Evolutionary conservation across 108 stramenopile species (phyloP).

Genomic region (Cylindrotheca closterium): DNA sequence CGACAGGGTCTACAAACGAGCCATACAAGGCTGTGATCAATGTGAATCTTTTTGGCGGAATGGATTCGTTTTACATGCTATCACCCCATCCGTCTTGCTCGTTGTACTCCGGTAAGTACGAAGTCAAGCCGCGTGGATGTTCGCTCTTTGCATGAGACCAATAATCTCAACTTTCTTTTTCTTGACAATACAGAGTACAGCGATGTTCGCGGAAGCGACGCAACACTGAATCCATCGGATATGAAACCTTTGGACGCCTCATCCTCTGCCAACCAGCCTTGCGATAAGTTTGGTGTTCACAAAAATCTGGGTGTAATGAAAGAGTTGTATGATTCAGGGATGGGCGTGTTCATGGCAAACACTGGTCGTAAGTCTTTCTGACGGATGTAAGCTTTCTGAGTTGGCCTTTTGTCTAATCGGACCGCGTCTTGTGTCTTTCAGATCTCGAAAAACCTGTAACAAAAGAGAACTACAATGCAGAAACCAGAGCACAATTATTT

Average conservation of each 20-base stretch:
- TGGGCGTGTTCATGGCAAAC: constrained; percentile 67
- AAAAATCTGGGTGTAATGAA: constrained; percentile 25
- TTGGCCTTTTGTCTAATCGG: no score
- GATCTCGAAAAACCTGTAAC: constrained; percentile 45
- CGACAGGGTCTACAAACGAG: constrained; percentile 14
- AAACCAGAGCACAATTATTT: constrained; percentile 38
- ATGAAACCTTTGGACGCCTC: constrained; percentile 8
- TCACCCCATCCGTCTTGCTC: constrained; percentile 31
- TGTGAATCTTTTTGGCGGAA: constrained; percentile 47
- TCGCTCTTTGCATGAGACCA: no score
- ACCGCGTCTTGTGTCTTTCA: no score
- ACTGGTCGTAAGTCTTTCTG: no score
- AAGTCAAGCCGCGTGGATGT: no score
- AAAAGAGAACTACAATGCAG: constrained; percentile 40
- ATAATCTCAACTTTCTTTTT: no score
- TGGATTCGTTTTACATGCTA: constrained; percentile 57
- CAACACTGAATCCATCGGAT: constrained; percentile 10
- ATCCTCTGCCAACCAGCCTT: constrained; percentile 42
- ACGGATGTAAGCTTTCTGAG: no score
- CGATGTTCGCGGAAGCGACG: constrained; percentile 10
- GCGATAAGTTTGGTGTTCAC: constrained; percentile 62
- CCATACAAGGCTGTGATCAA: constrained; percentile 60
- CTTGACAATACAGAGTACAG: constrained; percentile 27
- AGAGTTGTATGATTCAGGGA: constrained; percentile 60
- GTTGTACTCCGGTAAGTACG: no score